Base-by-base conservation (phyloP, 768 basidiomycete genomes). In the Cystobasidium tubakii region DNA sequence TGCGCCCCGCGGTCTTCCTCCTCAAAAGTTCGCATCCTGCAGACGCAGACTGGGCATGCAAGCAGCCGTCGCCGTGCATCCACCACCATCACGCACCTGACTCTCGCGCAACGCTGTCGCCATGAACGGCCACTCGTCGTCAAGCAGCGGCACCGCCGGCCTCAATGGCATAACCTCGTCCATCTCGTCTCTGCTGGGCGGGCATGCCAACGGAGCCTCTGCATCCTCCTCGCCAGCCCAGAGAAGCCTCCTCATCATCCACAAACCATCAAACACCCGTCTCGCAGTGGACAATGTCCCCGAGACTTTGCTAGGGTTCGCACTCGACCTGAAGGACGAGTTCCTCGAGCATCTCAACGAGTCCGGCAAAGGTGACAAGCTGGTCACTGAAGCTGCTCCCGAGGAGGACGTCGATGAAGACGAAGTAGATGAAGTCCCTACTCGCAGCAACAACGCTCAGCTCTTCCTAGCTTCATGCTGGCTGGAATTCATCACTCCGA, bases 401-500 rank as follows among this genome's bases (percentile, higher is more conserved):
- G 15, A 71, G 17, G 54, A 71, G 17, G 69, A 71, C 6, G 69
- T 31, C 7, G 66, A 67, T 2, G 63, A 33, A 4, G 69, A 60
- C 2, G 54, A 3, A 33, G 31, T 21, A 25, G 62, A n/a, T 27
- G 34, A 12, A 46, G 19, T 15, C 4, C 13, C 21, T 19, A 25
- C 33, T 25, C 25, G 13, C 7, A 31, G 9, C 67, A 71, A 71
- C 69, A 71, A 71, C 39, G 27, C 69, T n/a, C 31, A 29, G 21
- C 69, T 71, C 23, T 46, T 71, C 54, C 85, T 97, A 75, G 84
- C 88, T 76, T 88, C 91, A 69, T 87, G 87, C 76, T 96, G 96
- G 83, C 84, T 96, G 69, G 85, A 85, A 44, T 90, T 90, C 79
- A 84, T 89, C 78, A 86, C 89, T 63, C 83, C 85, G 77, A 87